phyloP scores from a whole-genome alignment of 768 basidiomycete genomes.

The Amanita muscaria region DNA sequence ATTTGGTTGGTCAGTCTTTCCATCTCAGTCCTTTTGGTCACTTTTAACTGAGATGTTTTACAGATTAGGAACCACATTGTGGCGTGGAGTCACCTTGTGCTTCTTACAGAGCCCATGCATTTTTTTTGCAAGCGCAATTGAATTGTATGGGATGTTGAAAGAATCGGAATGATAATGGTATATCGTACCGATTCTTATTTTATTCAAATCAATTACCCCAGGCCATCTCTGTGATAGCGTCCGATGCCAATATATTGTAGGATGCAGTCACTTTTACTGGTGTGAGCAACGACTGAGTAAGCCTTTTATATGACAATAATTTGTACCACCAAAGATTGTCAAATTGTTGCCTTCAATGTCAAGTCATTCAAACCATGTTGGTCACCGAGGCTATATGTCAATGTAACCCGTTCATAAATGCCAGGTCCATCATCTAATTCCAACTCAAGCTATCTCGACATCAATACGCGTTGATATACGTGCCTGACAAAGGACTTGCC shows the following conservation, averaged over 20 bases:
- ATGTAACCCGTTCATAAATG: constrained; percentile 60
- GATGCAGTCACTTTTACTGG: background rate
- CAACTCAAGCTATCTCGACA: constrained; percentile 41
- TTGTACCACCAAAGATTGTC: background rate
- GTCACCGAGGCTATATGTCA: constrained; percentile 79
- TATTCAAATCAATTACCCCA: constrained; percentile 14
- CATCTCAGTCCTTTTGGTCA: background rate
- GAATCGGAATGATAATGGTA: background rate
- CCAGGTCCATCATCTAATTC: constrained; percentile 43
- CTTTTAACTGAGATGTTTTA: background rate
- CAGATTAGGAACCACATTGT: no score
- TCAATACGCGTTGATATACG: background rate
- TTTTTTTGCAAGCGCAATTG: background rate
- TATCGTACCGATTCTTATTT: background rate
- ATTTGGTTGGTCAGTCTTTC: background rate
- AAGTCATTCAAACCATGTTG: constrained; percentile 61
- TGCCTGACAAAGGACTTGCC: constrained; percentile 32
- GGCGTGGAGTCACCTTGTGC: no score
- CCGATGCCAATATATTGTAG: constrained; percentile 1
- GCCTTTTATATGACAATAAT: no score
- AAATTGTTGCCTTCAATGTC: constrained; percentile 20
- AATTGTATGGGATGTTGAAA: background rate
- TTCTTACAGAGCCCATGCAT: background rate
- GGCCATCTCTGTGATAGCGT: constrained; percentile 7
- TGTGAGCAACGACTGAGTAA: background rate